Base-by-base conservation (phyloP, 306 rosid genomes). In the Prunus mume region DNA sequence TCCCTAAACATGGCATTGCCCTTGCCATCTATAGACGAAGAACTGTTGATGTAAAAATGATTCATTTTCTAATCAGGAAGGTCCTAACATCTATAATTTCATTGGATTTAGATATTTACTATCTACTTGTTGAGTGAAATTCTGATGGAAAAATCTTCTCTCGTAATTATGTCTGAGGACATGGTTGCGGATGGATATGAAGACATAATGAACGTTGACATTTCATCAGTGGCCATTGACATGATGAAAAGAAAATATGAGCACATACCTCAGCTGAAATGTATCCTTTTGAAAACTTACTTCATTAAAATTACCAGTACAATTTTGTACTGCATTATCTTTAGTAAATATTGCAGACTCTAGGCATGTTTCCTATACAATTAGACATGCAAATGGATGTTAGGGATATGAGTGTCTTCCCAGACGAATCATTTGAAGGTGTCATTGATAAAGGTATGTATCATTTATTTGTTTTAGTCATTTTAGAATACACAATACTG, bases 381-480 rank as follows among this genome's bases (percentile, higher is more conserved):
- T 77, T 69, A 95, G 98, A 95, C 66, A 75, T 89, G 91, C 86
- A 88, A 86, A 92, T 95, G 98, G 98, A 95, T 84, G 97, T 89
- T 24, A 84, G 91, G 73, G 92, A 95, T 76, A 95, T 95, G 98
- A 92, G 92, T 84, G 85, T 80, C 80, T 95, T 95, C 85, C 83
- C 89, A 1, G 96, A 92, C 77, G 96, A 90, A 55, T 86, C 91
- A 13, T 90, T 95, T 72, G 91, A 84, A 24, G 87, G 90, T 74
- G 82, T 92, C 80, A 80, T 95, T 73, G 98, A 95, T 85, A 95
- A 95, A 88, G 97, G 98, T 95, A 55, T 13, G 20, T 5, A 43
- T 78, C 43, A 12, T 25, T 67, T 32, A n/a, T 12, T 73, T 18
- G 61, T 24, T 76, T 5, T 43, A 34, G 55, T 68, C 50, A 17